These are phyloP conservation scores for Phragmites australis DNA, from an alignment of 176 grass and related monocot genomes.

Conservation along the genomic window DNA sequence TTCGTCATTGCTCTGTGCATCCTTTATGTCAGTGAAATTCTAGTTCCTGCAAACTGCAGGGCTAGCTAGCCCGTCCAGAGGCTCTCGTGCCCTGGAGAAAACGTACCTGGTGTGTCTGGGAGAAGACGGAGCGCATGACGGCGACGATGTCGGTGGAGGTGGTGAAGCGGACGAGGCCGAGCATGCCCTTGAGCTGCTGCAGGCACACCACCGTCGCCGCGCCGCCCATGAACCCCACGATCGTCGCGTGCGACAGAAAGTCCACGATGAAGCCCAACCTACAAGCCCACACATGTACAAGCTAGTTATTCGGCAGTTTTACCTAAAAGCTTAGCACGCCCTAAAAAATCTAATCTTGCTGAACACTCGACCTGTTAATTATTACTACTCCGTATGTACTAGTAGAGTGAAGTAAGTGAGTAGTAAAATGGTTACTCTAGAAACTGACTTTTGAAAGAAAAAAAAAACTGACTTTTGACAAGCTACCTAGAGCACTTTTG, in stretches of 20 bases:
- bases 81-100: no score
- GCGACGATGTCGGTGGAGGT: conserved; percentile 77
- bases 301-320: neutral
- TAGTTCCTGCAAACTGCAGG: no score
- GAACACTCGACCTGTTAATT: neutral
- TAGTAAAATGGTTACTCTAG: conserved; percentile 1
- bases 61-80: no score
- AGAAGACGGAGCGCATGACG: conserved; percentile 86
- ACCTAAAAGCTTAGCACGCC: conserved; percentile 2
- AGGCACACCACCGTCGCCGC: conserved; percentile 94
- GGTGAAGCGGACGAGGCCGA: conserved; percentile 85
- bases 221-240: conserved; percentile 95
- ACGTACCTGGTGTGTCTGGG: conserved; percentile 85
- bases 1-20: no score
- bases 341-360: neutral
- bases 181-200: conserved; percentile 91
- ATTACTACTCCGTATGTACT: neutral
- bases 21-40: no score
- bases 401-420: neutral
- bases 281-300: conserved; percentile 33
- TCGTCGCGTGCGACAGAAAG: conserved; percentile 84
- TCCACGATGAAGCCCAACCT: conserved; percentile 98
- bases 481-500: neutral
- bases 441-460: no score
- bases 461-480: neutral